Base-by-base conservation (phyloP, 2,329 filamentous ascomycete species). In the Xylaria hypoxylon region DNA sequence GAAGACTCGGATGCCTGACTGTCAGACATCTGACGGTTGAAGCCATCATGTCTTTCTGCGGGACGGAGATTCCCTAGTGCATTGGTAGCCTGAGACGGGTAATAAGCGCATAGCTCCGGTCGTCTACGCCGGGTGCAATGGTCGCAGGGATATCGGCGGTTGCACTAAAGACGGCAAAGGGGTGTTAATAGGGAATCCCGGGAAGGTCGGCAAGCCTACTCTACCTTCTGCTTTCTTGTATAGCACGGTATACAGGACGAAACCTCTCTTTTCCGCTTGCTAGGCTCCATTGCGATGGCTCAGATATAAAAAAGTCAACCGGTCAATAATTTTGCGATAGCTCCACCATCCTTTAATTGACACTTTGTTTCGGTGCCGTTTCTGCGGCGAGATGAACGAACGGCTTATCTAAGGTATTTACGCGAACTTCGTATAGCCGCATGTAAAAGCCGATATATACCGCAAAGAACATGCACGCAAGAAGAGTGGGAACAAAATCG, bases 151-250 rank as follows among this genome's bases (percentile, higher is more conserved):
- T 63, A 68, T 26, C 56, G 44, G 3, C 70, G 68, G 28, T 57
- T 64, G 44, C 70, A 71, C 70, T 71, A 17, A 5, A 19, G 10
- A 40, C 22, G 15, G 45, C 31, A 51, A 19, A 50, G n/a, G 2
- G 17, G 17, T 31, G 57, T 50, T 22, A 59, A 48, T 5, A n/a
- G n/a, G 3, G 38, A 1, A 35, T 15, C 5, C 35, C 33, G n/a
- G 2, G 17, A 38, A 8, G 28, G 15, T 38, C 15, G 44, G n/a
- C 19, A 48, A 38, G 31, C 5, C 11, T 53, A 56, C 22, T 59
- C 4, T 64, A 70, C 70, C 48, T 71, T 71, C 40, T 71, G 70
- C 40, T 71, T 71, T 26, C 44, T 60, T 10, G 47, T 68, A 52
- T 70, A 70, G 42, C 70, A 71, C 1, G 70, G 60, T 22, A 70